Base-by-base conservation (phyloP, 148 eudicot species). In the Arbutus unedo region DNA sequence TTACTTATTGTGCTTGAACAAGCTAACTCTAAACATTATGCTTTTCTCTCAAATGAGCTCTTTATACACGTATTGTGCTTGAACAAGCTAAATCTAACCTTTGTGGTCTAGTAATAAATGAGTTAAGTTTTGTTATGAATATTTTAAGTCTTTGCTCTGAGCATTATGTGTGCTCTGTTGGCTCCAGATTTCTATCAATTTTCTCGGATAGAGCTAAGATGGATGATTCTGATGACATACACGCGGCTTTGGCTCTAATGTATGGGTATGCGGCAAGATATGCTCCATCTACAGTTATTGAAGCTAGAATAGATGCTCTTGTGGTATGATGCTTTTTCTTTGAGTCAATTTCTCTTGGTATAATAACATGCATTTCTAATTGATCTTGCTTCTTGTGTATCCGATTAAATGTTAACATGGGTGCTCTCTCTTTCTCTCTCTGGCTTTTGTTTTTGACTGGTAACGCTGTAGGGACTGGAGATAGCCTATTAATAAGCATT, bases 221-320 rank as follows among this genome's bases (percentile, higher is more conserved):
- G 91, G 97, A 96, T 81, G 98, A 93, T 86, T 96, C 99, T 67
- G 99, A 96, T 86, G 98, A 96, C 85, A 89, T 96, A 79, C 98
- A 96, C 89, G 99, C 99, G 84, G 96, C 98, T 81, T 88, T 96
- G 89, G 99, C 99, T 64, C 90, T 96, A 72, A 96, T 96, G 99
- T 96, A 96, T 67, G 99, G 99, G 72, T 96, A 96, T 94, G 99
- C 99, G 6, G 99, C 99, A 80, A 94, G 91, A 89, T 96, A 96
- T 90, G 98, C 99, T 66, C 99, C 99, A 48, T 94, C 98, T 73
- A 91, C 89, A 76, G 98, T 94, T 49, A 96, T 96, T 86, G 99
- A 96, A 92, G 99, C 99, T 77, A 88, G 99, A 85, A 96, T 96
- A 82, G 95, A 96, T 87, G 99, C 99, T 72, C 96, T 96, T 83